Percentiles rank a stretch among this genome's conserved stretches.
These are phyloP conservation scores for Neurospora intermedia DNA, from an alignment of 495 filamentous ascomycete genomes.

Conservation along the genomic window DNA sequence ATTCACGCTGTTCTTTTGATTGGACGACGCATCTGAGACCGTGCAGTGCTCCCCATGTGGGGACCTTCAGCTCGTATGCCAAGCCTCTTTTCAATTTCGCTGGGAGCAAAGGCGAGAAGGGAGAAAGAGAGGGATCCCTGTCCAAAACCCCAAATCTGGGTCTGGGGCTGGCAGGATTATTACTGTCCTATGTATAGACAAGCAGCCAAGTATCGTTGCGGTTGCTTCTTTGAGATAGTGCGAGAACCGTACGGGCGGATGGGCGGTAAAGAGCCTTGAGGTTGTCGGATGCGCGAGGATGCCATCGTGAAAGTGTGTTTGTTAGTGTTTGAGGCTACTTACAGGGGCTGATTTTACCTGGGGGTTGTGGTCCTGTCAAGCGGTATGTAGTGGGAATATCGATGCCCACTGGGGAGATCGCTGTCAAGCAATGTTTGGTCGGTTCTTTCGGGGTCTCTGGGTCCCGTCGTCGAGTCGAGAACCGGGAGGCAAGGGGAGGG, in stretches of 20 bases:
- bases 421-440: neutral
- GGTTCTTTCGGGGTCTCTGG: neutral
- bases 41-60: neutral
- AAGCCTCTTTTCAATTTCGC: neutral
- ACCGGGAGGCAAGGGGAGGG: neutral
- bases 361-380: neutral
- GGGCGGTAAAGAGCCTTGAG: neutral
- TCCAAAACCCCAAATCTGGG: neutral
- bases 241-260: neutral
- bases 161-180: neutral
- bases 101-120: neutral
- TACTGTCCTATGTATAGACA: neutral
- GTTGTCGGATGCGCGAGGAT: too few species aligned
- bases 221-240: neutral
- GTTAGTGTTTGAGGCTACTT: neutral
- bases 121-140: neutral
- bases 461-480: neutral
- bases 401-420: neutral
- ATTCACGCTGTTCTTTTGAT: neutral
- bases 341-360: neutral
- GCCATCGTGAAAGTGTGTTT: neutral
- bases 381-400: neutral
- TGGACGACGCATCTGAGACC: neutral
- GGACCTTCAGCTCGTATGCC: neutral
- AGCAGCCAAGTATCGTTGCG: neutral